Base-by-base conservation (phyloP, 768 basidiomycete genomes). In the Hypholoma fasciculare region DNA sequence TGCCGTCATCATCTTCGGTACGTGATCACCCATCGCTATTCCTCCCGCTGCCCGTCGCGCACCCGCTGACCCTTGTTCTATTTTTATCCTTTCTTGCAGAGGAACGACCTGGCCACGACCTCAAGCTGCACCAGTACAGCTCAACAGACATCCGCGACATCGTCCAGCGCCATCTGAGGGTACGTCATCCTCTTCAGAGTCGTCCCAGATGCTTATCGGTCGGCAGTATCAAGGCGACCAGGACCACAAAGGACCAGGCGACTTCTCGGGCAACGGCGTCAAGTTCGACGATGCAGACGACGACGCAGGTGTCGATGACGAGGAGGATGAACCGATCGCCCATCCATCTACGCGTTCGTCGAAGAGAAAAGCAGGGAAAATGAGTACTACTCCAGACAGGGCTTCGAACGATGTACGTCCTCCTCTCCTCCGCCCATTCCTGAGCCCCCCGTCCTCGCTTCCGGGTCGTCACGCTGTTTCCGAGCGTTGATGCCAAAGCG, bases 111-210 rank as follows among this genome's bases (percentile, higher is more conserved):
- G 86, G 87, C 7, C 88, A 89, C 67, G 82, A 86, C 64, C 70
- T 83, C 63, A 89, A 88, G 69, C 78, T 88, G n/a, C 87, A 85
- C 70, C 85, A 89, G 66, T 89, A 89, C 62, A 84, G 82, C 69
- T 89, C 88, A 4, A 66, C 63, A 14, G 84, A 87, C 66, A 78
- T 83, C 57, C 75, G 81, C 56, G 76, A 78, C 58, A 82, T 88
- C 56, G 80, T 89, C 20, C 78, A 85, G 61, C 80, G 85, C 52
- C 86, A 88, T 67, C 62, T 83, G 40, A 73, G 81, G 34, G 75
- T 77, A 59, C 39, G 72, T 66, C 20, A 27, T 34, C 8, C 8
- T 30, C n/a, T 42, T 17, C 13, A 17, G 7, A 13, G 17, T 17
- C 44, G 12, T 30, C 26, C 17, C 38, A 49, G 42, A 51, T 54